phyloP scores from a whole-genome alignment of 2,329 filamentous ascomycete species.

The Alternaria infectoria region DNA sequence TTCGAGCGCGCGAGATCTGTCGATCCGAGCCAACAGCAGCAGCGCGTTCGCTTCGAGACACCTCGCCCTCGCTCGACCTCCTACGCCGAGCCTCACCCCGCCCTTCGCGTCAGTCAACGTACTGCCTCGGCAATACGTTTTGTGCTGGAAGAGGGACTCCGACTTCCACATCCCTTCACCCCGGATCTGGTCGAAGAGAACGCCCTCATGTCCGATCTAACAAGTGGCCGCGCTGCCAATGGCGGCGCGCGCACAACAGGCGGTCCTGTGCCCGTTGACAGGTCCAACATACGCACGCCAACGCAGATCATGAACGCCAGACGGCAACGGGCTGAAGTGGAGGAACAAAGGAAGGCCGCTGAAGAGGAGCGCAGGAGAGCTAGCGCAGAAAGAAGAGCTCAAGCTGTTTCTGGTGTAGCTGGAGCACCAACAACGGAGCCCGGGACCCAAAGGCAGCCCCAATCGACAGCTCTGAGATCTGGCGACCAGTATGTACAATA shows the following conservation, averaged over 20 bases:
- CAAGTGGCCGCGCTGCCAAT: conserved; percentile 64
- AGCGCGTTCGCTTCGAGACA: conserved; percentile 44
- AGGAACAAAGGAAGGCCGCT: conserved; percentile 61
- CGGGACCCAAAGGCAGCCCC: conserved; percentile 37
- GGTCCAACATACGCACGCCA: conserved; percentile 75
- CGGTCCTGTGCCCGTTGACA: conserved; percentile 61
- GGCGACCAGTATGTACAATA: conserved; percentile 39
- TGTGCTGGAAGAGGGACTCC: conserved; percentile 87
- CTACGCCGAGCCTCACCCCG: conserved; percentile 56
- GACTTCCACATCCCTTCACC: conserved; percentile 82
- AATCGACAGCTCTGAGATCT: conserved; percentile 30
- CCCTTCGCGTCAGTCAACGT: conserved; percentile 76
- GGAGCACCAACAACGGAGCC: conserved; percentile 43
- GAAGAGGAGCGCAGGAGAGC: conserved; percentile 56
- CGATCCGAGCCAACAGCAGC: conserved; percentile 47
- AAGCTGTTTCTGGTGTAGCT: conserved; percentile 60
- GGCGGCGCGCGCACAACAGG: conserved; percentile 61
- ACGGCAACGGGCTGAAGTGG: conserved; percentile 68
- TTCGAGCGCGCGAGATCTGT: conserved; percentile 56
- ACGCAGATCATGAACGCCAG: conserved; percentile 92
- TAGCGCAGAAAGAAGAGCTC: conserved; percentile 67
- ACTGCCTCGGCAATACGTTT: conserved; percentile 92
- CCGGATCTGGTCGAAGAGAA: conserved; percentile 85
- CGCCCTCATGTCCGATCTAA: conserved; percentile 88
- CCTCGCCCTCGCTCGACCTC: conserved; percentile 40